phyloP scores from a whole-genome alignment of 148 eudicot genomes.

The Arbutus unedo region DNA sequence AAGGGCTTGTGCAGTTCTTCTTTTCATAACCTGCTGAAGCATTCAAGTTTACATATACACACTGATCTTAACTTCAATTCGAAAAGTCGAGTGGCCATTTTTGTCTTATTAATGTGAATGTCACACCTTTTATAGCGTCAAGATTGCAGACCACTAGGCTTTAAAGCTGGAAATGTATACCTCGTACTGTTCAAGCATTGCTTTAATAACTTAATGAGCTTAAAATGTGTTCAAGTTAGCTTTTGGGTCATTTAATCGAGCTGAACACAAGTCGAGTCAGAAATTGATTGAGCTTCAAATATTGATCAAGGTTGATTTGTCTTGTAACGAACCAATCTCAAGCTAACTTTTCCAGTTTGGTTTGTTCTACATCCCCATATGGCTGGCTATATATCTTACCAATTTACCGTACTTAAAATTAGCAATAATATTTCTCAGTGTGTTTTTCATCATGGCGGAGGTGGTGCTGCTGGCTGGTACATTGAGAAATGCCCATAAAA shows the following conservation, averaged over 20 bases:
- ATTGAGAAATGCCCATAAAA: conserved; percentile 42
- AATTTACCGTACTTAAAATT: neutral
- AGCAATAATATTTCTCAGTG: conserved; percentile 1
- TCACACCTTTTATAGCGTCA: neutral
- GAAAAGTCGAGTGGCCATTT: neutral
- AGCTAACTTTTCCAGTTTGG: neutral
- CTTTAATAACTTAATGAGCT: neutral
- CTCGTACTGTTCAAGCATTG: neutral
- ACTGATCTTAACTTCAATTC: neutral
- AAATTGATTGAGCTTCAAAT: neutral
- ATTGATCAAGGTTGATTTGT: neutral
- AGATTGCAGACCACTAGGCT: neutral
- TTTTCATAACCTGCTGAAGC: conserved; percentile 62
- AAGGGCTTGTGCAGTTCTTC: conserved; percentile 74
- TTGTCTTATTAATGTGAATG: neutral
- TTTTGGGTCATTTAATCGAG: neutral
- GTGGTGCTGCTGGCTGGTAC: conserved; percentile 76
- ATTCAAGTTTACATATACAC: neutral
- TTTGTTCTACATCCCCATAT: neutral
- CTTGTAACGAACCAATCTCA: neutral
- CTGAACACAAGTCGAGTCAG: neutral
- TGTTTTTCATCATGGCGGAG: conserved; percentile 17
- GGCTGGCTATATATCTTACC: neutral
- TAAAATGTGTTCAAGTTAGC: neutral
- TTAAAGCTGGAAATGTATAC: neutral